Conservation (phyloP, 2,329 filamentous ascomycete genomes). For the Aspergillus ibericus region DNA sequence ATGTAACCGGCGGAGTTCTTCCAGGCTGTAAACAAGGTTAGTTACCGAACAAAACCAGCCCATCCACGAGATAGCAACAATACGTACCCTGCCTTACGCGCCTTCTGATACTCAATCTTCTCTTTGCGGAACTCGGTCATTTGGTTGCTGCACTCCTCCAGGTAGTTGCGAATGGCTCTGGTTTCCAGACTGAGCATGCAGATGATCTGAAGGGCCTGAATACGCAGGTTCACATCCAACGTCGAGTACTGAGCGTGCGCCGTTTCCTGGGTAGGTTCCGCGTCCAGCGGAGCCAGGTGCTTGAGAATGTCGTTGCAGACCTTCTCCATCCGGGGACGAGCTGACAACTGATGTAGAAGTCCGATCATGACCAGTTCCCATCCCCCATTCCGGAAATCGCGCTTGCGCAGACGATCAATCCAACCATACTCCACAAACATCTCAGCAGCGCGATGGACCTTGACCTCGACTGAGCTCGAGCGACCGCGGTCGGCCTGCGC, state of each 20-base stretch:
- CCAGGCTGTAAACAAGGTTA: slow-evolving; percentile 30
- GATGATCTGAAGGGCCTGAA: slow-evolving; percentile 78
- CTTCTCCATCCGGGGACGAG: slow-evolving; percentile 67
- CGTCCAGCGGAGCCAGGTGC: slow-evolving; percentile 75
- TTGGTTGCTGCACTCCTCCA: slow-evolving; percentile 87
- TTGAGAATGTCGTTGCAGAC: slow-evolving; percentile 76
- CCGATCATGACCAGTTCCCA: slow-evolving; percentile 92
- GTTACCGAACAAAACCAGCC: neutral
- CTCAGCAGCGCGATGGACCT: slow-evolving; percentile 63
- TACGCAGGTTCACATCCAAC: slow-evolving; percentile 79
- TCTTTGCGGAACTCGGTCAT: slow-evolving; percentile 96
- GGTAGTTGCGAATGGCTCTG: slow-evolving; percentile 79
- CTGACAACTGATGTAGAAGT: slow-evolving; percentile 79
- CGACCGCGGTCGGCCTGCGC: slow-evolving; percentile 58
- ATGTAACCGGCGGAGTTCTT: slow-evolving; percentile 48
- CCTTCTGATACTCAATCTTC: slow-evolving; percentile 88
- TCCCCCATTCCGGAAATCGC: slow-evolving; percentile 82
- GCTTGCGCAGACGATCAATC: slow-evolving; percentile 78
- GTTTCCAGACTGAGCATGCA: slow-evolving; percentile 85
- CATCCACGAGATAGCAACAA: neutral
- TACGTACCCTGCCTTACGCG: slow-evolving; percentile 63
- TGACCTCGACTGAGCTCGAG: slow-evolving; percentile 32
- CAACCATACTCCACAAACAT: slow-evolving; percentile 74
- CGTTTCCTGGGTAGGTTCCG: slow-evolving; percentile 73
- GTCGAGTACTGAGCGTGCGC: slow-evolving; percentile 70